A percentile compares a stretch with the other conserved stretches of the same genome.
Conservation (phyloP, 2,329 filamentous ascomycete species). For the Fonsecaea nubica region DNA sequence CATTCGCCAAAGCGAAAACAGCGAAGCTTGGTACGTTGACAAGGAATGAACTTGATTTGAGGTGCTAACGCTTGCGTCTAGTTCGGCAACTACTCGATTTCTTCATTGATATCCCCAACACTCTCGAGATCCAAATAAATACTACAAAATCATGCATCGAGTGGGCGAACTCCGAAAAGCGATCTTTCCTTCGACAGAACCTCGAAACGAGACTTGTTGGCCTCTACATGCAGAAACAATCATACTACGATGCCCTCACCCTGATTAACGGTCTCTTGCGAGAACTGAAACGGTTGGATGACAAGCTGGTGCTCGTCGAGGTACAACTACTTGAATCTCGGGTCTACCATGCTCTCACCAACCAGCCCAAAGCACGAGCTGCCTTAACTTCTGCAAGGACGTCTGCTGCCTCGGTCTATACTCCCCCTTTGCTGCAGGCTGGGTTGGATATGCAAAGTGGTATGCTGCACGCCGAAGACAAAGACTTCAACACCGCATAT, state of each 20-base stretch:
- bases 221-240: slow-evolving; percentile 95
- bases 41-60: neutral
- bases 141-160: slow-evolving; percentile 99
- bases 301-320: slow-evolving; percentile 97
- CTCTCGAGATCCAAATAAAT: slow-evolving; percentile 88
- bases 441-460: slow-evolving; percentile 99
- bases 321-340: slow-evolving; percentile 96
- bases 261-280: slow-evolving; percentile 95
- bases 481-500: slow-evolving; percentile 98
- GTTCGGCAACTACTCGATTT: slow-evolving; percentile 96
- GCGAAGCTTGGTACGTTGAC: slow-evolving; percentile 80
- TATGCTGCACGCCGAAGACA: slow-evolving; percentile 97
- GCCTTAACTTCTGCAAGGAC: slow-evolving; percentile 93
- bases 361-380: slow-evolving; percentile 93
- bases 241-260: slow-evolving; percentile 94
- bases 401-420: slow-evolving; percentile 95
- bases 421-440: slow-evolving; percentile 90
- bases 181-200: slow-evolving; percentile 96
- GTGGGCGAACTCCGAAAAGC: slow-evolving; percentile 76
- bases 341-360: slow-evolving; percentile 96
- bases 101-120: slow-evolving; percentile 91
- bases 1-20: slow-evolving; percentile 98
- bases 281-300: slow-evolving; percentile 96
- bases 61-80: slow-evolving; percentile 48
- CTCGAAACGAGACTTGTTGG: slow-evolving; percentile 93